These are phyloP conservation scores for Umbilicus rupestris DNA, from an alignment of 164 flowering plant species.

Conservation along the genomic window DNA sequence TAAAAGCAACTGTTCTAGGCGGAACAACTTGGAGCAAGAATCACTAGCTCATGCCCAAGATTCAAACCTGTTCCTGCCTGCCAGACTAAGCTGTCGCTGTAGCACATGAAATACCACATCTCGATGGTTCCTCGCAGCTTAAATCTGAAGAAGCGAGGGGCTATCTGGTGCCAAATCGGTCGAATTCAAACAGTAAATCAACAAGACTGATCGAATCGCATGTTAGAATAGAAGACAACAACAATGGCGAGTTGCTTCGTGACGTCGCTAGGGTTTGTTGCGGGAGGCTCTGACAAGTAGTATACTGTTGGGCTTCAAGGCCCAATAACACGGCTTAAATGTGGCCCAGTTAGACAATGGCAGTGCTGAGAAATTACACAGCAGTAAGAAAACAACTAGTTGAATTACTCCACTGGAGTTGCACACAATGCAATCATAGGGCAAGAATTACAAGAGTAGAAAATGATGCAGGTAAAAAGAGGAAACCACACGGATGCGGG, in stretches of 20 bases:
- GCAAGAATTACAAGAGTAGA: neutral
- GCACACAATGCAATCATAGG: neutral
- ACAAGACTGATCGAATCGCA: neutral
- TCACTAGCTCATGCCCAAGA: neutral
- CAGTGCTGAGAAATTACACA: too few relatives aligned
- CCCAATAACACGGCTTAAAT: too few relatives aligned
- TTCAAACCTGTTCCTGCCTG: neutral
- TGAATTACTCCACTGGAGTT: too few relatives aligned
- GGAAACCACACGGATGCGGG: neutral
- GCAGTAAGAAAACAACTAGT: too few relatives aligned
- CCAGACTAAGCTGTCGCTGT: neutral
- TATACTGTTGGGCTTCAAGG: too few relatives aligned
- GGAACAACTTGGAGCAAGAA: neutral
- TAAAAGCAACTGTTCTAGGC: neutral
- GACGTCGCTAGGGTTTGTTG: too few relatives aligned
- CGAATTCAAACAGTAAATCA: neutral
- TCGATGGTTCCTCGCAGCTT: constrained; percentile 5
- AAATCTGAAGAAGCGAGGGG: constrained; percentile 2
- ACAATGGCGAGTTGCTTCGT: too few relatives aligned
- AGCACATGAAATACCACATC: constrained; percentile 5
- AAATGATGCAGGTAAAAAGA: neutral
- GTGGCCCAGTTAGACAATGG: too few relatives aligned
- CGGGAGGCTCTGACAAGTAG: too few relatives aligned
- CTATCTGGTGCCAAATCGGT: neutral
- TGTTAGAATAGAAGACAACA: neutral